A percentile compares a stretch with the other conserved stretches of the same genome.
These are phyloP conservation scores for Toxicodendron radicans DNA, from an alignment of 345 rosid species.

Conservation along the genomic window DNA sequence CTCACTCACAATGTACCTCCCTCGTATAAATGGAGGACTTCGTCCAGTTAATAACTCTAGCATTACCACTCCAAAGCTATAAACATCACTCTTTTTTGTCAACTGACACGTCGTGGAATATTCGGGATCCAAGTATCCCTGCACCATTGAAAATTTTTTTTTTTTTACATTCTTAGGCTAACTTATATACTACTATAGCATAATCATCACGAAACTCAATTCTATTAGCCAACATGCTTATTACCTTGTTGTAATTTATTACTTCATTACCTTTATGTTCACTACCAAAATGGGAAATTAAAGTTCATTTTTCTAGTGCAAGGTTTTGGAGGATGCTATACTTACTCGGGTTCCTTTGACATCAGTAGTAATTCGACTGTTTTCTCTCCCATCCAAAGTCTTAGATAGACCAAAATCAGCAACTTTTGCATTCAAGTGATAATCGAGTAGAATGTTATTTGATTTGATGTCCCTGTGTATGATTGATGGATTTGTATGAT, in stretches of 20 bases:
- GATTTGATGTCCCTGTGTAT: background rate
- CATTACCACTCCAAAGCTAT: slow-evolving; percentile 11
- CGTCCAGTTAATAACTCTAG: slow-evolving; percentile 5
- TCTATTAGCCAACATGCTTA: too few relatives aligned
- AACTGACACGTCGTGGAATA: slow-evolving; percentile 7
- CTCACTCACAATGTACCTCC: slow-evolving; percentile 2
- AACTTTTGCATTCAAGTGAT: background rate
- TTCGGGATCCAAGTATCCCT: slow-evolving; percentile 16
- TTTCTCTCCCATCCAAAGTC: background rate
- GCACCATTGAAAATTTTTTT: background rate
- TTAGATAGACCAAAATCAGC: background rate
- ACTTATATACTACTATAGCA: too few relatives aligned
- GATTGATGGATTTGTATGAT: background rate
- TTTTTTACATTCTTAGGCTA: background rate
- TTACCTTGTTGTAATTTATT: too few relatives aligned
- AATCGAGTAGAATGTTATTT: background rate
- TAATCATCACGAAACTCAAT: too few relatives aligned
- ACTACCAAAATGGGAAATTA: background rate
- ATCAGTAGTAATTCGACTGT: background rate
- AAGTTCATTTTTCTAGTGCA: background rate
- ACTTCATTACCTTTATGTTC: too few relatives aligned
- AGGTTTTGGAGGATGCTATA: background rate
- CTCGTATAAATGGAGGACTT: background rate
- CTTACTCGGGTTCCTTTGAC: background rate
- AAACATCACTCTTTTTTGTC: slow-evolving; percentile 13